Evolutionary conservation across 2,329 filamentous ascomycete species (phyloP).

Genomic region (Cordyceps cateniannulata): DNA sequence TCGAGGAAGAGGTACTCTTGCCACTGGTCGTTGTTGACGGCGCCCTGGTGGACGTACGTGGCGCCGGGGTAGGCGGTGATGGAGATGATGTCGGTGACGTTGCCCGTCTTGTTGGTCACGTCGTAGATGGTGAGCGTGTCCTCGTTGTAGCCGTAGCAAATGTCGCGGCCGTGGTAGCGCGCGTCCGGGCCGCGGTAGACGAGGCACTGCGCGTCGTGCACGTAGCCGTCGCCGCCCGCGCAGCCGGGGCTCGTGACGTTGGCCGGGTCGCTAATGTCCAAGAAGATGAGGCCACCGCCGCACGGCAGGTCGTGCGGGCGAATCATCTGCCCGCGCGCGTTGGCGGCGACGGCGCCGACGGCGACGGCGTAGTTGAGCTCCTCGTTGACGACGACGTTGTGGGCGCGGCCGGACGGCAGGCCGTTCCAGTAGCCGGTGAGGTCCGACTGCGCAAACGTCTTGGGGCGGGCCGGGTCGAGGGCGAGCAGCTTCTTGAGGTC

Average conservation of each 20-base stretch:
- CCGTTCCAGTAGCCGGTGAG: background rate
- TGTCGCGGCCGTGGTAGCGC: background rate
- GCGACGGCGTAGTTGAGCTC: background rate
- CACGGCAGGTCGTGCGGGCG: background rate
- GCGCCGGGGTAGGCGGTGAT: background rate
- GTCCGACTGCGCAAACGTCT: background rate
- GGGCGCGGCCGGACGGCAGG: background rate
- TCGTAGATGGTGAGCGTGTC: background rate
- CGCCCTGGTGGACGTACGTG: background rate
- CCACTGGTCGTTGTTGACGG: background rate
- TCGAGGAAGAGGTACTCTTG: background rate
- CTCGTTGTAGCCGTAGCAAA: background rate
- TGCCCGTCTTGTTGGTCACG: background rate
- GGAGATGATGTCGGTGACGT: background rate
- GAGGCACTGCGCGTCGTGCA: background rate
- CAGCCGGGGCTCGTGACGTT: background rate
- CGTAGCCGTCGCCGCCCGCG: background rate
- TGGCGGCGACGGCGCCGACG: background rate
- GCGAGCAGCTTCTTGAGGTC: background rate
- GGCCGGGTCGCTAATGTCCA: background rate
- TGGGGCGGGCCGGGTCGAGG: background rate
- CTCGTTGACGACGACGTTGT: background rate
- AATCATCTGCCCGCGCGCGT: too few relatives aligned
- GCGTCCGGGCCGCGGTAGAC: background rate
- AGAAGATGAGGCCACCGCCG: background rate